phyloP scores from a whole-genome alignment of 2,329 filamentous ascomycete species.

The Scytalidium lignicola region DNA sequence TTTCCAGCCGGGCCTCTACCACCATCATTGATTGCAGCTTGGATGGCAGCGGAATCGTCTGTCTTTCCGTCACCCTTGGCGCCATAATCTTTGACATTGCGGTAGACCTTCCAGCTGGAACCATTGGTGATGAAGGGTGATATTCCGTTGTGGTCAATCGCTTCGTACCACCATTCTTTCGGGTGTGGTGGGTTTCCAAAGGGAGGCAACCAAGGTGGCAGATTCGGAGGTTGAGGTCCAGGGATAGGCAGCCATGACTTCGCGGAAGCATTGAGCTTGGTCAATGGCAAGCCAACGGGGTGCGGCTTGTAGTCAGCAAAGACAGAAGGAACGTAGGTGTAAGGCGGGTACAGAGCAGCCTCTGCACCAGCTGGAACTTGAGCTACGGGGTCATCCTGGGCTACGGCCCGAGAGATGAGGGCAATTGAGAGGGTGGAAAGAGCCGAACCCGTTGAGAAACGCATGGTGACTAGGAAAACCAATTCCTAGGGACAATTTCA shows the following conservation, averaged over 20 bases:
- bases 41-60: background rate
- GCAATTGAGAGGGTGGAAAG: background rate
- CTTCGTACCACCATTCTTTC: too few relatives aligned
- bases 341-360: background rate
- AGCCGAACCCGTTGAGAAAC: background rate
- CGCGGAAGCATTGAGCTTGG: background rate
- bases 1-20: background rate
- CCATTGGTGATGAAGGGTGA: conserved; percentile 1
- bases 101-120: background rate
- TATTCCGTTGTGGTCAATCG: background rate
- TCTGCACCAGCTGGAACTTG: background rate
- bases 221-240: background rate
- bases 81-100: background rate
- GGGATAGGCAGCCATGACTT: background rate
- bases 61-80: background rate
- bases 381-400: background rate
- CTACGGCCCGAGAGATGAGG: background rate
- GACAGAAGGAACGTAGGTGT: background rate
- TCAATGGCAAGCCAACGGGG: background rate
- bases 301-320: background rate
- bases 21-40: background rate
- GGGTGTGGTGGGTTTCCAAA: too few relatives aligned
- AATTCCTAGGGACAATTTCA: background rate
- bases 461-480: background rate
- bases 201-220: background rate